A percentile compares a stretch with the other conserved stretches of the same genome.
Conservation (phyloP, 2,329 filamentous ascomycete genomes). For the Fusarium burgessii region DNA sequence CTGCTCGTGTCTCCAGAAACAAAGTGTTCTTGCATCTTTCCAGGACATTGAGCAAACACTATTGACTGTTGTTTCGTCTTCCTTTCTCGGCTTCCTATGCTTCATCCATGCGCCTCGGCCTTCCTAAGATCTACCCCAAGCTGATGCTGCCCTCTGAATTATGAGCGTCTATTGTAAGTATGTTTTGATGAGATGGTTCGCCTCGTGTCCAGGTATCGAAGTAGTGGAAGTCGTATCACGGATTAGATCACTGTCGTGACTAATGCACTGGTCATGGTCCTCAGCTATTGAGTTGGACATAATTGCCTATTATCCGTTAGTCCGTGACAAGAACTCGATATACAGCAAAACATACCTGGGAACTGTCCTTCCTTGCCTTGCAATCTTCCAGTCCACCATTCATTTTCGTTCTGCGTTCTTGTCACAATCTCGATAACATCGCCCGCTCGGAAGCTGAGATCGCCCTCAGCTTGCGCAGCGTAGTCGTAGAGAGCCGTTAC, state of each 20-base stretch:
- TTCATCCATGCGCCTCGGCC: slow-evolving; percentile 18
- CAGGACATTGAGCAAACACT: slow-evolving; percentile 10
- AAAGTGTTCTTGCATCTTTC: slow-evolving; percentile 3
- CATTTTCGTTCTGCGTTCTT: slow-evolving; percentile 89
- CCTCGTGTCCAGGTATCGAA: slow-evolving; percentile 27
- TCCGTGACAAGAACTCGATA: background rate
- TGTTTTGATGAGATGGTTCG: slow-evolving; percentile 19
- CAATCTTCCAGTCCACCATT: slow-evolving; percentile 94
- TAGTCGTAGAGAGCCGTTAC: slow-evolving; percentile 96
- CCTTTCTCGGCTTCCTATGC: background rate
- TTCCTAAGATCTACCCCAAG: background rate
- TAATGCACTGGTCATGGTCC: background rate
- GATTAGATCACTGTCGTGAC: background rate
- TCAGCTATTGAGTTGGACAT: slow-evolving; percentile 57
- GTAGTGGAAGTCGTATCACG: slow-evolving; percentile 17
- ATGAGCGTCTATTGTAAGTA: slow-evolving; percentile 29
- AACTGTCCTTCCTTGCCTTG: slow-evolving; percentile 89
- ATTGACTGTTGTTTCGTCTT: slow-evolving; percentile 4
- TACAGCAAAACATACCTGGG: slow-evolving; percentile 74
- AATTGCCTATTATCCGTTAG: slow-evolving; percentile 60
- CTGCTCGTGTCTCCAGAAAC: slow-evolving; percentile 33
- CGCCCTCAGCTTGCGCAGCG: slow-evolving; percentile 92
- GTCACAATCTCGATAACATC: slow-evolving; percentile 90
- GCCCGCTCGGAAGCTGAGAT: slow-evolving; percentile 88
- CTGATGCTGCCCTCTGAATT: slow-evolving; percentile 15